Percentiles rank a stretch among this genome's conserved stretches.
These are phyloP conservation scores for Cladophialophora bantiana DNA, from an alignment of 2,329 filamentous ascomycete species.

Conservation along the genomic window DNA sequence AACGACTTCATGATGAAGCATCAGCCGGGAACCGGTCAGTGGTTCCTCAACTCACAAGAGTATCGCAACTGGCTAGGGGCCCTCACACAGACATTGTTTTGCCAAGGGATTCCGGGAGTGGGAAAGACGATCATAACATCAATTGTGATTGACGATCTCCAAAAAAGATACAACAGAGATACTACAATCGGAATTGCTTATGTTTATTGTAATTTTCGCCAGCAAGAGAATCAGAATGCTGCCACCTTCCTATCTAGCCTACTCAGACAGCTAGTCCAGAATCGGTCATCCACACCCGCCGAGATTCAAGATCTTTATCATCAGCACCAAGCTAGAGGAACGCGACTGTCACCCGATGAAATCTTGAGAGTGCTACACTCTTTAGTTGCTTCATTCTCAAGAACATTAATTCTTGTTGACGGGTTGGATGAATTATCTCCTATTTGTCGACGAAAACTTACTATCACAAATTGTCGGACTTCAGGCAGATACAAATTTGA, in stretches of 20 bases:
- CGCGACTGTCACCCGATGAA: no score
- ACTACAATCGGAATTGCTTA: slow-evolving; percentile 50
- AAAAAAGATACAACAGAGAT: slow-evolving; percentile 35
- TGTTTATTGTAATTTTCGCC: slow-evolving; percentile 57
- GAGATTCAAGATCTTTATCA: no score
- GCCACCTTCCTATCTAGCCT: slow-evolving; percentile 18
- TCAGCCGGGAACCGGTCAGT: slow-evolving; percentile 52
- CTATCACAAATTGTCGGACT: no score
- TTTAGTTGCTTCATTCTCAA: no score
- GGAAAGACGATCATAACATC: slow-evolving; percentile 59
- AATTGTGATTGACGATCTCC: slow-evolving; percentile 53
- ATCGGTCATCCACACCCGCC: neutral
- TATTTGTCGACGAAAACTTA: no score
- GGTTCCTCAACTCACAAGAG: slow-evolving; percentile 52
- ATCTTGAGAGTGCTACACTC: no score
- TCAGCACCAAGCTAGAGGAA: no score
- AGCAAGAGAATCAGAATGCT: slow-evolving; percentile 47
- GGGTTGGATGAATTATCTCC: no score
- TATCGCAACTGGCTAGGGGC: slow-evolving; percentile 46
- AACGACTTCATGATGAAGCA: slow-evolving; percentile 46
- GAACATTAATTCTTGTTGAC: no score
- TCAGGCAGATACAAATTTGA: no score
- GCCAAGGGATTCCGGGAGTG: slow-evolving; percentile 57
- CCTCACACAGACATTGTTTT: slow-evolving; percentile 50
- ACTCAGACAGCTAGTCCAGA: slow-evolving; percentile 24